Base-by-base conservation (phyloP, 371 early-diverging fungal genomes). In the Mortierella polycephala region DNA sequence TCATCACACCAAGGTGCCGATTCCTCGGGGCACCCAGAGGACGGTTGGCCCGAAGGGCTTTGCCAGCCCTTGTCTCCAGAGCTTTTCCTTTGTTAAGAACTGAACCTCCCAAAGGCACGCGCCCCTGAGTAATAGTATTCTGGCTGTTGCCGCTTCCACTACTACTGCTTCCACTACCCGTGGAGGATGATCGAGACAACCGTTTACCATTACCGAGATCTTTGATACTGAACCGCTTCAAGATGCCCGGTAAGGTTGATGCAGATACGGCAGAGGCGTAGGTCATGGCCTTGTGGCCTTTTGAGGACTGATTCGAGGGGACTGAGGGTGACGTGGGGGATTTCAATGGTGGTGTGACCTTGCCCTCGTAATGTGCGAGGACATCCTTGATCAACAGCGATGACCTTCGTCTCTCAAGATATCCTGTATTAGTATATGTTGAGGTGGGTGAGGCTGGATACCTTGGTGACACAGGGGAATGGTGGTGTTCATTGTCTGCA, bases 341-440 rank as follows among this genome's bases (percentile, higher is more conserved):
- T 52, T 71, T 76, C 57, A 76, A 56, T 1, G 80, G 80, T 5
- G 80, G 74, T 2, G 73, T 79, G 51, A 57, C 59, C 45, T 62
- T 46, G 50, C 80, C 72, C n/a, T 79, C 67, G n/a, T 69, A 79
- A 14, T 62, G 60, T 11, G 73, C 60, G 12, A 79, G 67, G 3
- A 79, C 74, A 39, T 79, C 80, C 53, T 67, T 72, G 67, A 79
- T 63, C 53, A 69, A 49, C 49, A 79, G 30, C 1, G 80, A 79
- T 0, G 73, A 59, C n/a, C 80, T 61, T 23, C 80, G 68, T 30
- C 46, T 62, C 45, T 61, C 68, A 11, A 23, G 21, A 18, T 41
- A 37, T 6, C 30, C 57, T 55, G 51, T 67, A 8, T 30, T 54
- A 9, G 61, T 14, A 49, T 51, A 56, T 21, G 69, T 56, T 13